Conservation (phyloP, 148 eudicot species). For the Fallopia convolvulus region DNA sequence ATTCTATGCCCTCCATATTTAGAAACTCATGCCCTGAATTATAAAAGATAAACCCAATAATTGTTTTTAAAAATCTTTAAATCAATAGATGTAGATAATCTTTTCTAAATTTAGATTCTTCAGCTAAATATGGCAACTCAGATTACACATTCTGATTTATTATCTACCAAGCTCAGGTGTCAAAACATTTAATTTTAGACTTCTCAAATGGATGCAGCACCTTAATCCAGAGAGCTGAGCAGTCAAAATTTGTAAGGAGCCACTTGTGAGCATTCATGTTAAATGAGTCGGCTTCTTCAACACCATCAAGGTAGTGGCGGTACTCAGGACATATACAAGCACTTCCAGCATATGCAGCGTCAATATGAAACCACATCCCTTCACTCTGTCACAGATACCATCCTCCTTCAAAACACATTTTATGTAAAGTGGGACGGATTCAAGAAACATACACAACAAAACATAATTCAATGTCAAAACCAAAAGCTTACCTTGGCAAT, state of each 20-base stretch:
- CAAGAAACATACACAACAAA: neutral
- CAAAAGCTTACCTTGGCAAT: constrained; percentile 51
- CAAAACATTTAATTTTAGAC: neutral
- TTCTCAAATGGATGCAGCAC: constrained; percentile 22
- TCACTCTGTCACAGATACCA: constrained; percentile 39
- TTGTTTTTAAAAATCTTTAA: too few species aligned
- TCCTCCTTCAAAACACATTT: constrained; percentile 13
- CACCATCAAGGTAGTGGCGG: constrained; percentile 68
- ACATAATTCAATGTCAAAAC: neutral
- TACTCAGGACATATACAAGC: constrained; percentile 92
- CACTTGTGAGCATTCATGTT: constrained; percentile 95
- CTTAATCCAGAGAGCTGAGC: constrained; percentile 88
- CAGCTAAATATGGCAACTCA: neutral
- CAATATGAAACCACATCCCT: constrained; percentile 83
- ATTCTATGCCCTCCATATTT: too few species aligned
- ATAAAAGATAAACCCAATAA: too few species aligned
- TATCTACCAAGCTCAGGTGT: neutral
- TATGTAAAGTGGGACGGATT: neutral
- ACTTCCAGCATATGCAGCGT: constrained; percentile 98
- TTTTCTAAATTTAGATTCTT: too few species aligned
- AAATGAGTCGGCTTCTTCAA: constrained; percentile 88
- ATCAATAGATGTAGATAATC: too few species aligned
- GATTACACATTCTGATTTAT: neutral
- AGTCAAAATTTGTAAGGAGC: constrained; percentile 93
- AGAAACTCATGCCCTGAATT: too few species aligned